Percentiles rank a stretch among this genome's conserved stretches.
Evolutionary conservation across 345 rosid species (phyloP).

Genomic region (Populus ilicifolia): DNA sequence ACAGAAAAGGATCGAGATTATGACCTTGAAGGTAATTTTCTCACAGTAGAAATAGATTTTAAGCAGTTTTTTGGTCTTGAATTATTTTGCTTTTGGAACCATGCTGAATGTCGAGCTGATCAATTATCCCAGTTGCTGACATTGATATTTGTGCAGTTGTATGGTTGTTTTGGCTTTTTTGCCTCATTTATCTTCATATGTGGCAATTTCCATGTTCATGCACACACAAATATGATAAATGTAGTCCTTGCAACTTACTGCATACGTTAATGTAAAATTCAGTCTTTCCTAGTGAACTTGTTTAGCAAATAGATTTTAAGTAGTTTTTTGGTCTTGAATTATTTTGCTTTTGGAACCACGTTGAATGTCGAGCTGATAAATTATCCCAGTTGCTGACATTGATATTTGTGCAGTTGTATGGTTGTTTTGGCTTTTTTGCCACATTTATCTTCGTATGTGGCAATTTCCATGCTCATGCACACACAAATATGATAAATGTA

Average conservation of each 20-base stretch:
- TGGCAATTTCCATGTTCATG: not conserved
- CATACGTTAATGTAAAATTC: not conserved
- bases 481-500: not conserved
- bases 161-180: not conserved
- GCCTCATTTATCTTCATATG: not conserved
- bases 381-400: not conserved
- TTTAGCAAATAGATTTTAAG: not conserved
- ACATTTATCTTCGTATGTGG: not conserved
- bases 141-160: not conserved
- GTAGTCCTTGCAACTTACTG: not conserved
- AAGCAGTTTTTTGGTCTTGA: not conserved
- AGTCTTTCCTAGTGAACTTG: not conserved
- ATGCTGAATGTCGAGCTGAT: conserved; percentile 4
- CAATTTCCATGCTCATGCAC: not conserved
- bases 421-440: not conserved
- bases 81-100: not conserved
- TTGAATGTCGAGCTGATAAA: conserved; percentile 4
- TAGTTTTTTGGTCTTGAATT: not conserved
- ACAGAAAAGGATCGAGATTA: conserved; percentile 36
- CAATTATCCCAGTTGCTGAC: not conserved
- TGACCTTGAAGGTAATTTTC: conserved; percentile 48
- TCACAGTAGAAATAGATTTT: not conserved
- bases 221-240: not conserved
- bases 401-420: not conserved
- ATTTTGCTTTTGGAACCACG: not conserved